These are phyloP conservation scores for Populus nigra DNA, from an alignment of 345 rosid genomes.

Conservation along the genomic window DNA sequence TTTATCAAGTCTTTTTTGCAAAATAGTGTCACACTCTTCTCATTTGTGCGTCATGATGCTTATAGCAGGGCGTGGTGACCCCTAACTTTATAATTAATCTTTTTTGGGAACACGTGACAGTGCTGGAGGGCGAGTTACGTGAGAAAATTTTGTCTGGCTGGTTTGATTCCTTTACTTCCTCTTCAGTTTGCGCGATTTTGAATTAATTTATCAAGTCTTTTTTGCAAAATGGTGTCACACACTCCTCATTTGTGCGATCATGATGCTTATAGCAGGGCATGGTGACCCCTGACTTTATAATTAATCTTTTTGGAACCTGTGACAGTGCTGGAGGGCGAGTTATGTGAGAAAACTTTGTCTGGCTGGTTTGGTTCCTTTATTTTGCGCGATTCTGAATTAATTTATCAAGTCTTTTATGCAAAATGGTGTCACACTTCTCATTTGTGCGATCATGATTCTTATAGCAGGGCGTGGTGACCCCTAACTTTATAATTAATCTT, in stretches of 20 bases:
- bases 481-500: too few relatives aligned
- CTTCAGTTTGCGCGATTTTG: neutral
- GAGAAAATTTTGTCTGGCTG: neutral
- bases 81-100: neutral
- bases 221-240: neutral
- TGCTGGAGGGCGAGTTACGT: neutral
- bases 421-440: too few relatives aligned
- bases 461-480: too few relatives aligned
- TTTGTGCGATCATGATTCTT: too few relatives aligned
- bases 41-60: neutral
- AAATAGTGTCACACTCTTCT: neutral
- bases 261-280: neutral
- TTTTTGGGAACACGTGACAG: neutral
- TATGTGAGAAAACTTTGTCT: too few relatives aligned
- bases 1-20: neutral
- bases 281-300: too few relatives aligned
- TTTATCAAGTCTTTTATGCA: too few relatives aligned
- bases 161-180: neutral
- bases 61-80: neutral
- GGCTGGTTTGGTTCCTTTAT: too few relatives aligned
- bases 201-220: neutral
- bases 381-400: too few relatives aligned
- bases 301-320: too few relatives aligned
- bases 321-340: too few relatives aligned
- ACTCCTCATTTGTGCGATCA: neutral